A percentile compares a stretch with the other conserved stretches of the same genome.
Conservation (phyloP, 768 basidiomycete species). For the Sistotremastrum suecicum region DNA sequence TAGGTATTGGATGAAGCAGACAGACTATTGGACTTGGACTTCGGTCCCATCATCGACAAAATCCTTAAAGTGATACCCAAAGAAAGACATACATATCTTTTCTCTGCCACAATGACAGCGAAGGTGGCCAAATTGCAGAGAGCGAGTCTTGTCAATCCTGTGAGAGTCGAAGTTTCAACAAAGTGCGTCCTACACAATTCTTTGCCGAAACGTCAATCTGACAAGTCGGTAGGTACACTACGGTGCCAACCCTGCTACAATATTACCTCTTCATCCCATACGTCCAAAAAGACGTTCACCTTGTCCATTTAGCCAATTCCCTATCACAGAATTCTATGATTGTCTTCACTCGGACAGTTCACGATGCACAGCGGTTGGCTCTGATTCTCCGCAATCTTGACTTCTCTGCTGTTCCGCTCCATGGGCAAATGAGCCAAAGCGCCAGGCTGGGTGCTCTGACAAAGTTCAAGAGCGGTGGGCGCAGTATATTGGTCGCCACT, state of each 20-base stretch:
- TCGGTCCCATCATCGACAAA: slow-evolving; percentile 89
- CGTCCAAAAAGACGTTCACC: slow-evolving; percentile 81
- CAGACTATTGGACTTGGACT: slow-evolving; percentile 90
- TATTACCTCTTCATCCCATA: slow-evolving; percentile 92
- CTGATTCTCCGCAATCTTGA: slow-evolving; percentile 84
- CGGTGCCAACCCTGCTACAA: slow-evolving; percentile 88
- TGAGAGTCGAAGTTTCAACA: slow-evolving; percentile 81
- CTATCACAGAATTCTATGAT: slow-evolving; percentile 89
- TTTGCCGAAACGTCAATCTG: background rate
- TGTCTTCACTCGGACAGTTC: slow-evolving; percentile 90
- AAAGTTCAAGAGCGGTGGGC: slow-evolving; percentile 92
- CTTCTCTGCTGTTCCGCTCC: slow-evolving; percentile 90
- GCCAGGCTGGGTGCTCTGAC: slow-evolving; percentile 83
- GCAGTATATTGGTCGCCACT: slow-evolving; percentile 85
- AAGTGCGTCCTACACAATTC: slow-evolving; percentile 42
- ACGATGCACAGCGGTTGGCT: slow-evolving; percentile 84
- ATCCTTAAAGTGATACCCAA: slow-evolving; percentile 91
- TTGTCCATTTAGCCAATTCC: slow-evolving; percentile 79
- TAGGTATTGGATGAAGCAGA: slow-evolving; percentile 99
- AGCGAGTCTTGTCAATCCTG: slow-evolving; percentile 87
- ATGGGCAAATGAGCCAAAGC: slow-evolving; percentile 90
- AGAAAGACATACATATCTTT: slow-evolving; percentile 89
- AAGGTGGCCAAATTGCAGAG: slow-evolving; percentile 95
- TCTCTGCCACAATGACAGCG: slow-evolving; percentile 98
- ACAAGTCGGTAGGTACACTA: slow-evolving; percentile 62